A percentile compares a stretch with the other conserved stretches of the same genome.
These are phyloP conservation scores for Podaxis sp. DNA, from an alignment of 768 basidiomycete species.

Conservation along the genomic window DNA sequence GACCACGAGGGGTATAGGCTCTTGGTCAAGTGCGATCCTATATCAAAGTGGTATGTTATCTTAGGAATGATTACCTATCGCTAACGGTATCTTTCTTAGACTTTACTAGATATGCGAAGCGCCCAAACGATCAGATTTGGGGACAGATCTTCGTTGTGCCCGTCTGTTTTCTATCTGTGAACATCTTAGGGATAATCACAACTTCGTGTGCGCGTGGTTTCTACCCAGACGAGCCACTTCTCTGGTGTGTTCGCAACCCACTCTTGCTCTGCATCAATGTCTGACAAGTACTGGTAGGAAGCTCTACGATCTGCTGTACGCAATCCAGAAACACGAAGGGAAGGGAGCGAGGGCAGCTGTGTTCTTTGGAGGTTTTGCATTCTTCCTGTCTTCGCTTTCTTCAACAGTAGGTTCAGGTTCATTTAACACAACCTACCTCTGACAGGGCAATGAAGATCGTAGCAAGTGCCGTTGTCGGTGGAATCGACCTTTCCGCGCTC, in stretches of 20 bases:
- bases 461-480: conserved; percentile 32
- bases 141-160: conserved; percentile 32
- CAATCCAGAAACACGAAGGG: conserved; percentile 29
- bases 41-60: conserved; percentile 20
- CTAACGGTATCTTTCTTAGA: conserved; percentile 17
- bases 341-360: conserved; percentile 30
- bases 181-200: conserved; percentile 31
- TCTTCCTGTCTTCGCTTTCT: conserved; percentile 30
- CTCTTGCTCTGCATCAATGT: neutral
- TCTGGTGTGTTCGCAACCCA: conserved; percentile 21
- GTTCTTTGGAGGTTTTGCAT: conserved; percentile 31
- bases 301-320: conserved; percentile 30
- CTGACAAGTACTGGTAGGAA: conserved; percentile 21
- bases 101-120: conserved; percentile 31
- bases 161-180: conserved; percentile 28
- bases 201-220: conserved; percentile 27
- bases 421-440: neutral
- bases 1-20: conserved; percentile 31
- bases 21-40: conserved; percentile 29
- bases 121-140: conserved; percentile 30
- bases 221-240: conserved; percentile 30
- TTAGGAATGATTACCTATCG: neutral
- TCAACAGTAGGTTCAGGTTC: conserved; percentile 24
- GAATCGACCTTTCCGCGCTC: conserved; percentile 32
- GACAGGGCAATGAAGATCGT: conserved; percentile 18